Evolutionary conservation across 768 basidiomycete species (phyloP), one percentile per base, ranked within the genome.

Genomic region (Mycena rebaudengoi): DNA sequence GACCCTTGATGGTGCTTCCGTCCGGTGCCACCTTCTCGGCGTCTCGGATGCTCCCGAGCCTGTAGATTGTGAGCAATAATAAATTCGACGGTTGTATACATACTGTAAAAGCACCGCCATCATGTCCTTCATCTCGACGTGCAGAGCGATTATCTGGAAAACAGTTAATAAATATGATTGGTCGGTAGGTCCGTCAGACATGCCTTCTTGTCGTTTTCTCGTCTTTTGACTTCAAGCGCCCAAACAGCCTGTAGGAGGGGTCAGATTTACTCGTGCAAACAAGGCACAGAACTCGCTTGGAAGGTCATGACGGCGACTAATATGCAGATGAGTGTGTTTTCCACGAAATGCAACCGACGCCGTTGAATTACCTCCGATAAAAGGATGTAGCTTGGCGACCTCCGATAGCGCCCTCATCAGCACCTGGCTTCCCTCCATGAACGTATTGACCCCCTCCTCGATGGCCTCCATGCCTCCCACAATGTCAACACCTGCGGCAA

Each of bases 121-220:
- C 79, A 78, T 82, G 25, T 81, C 75, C 41, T 67, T 74, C 79
- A 81, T 81, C 61, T 76, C 74, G 7, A 75, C 66, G 35, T 77
- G 73, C 13, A 82, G 67, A 0, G 72, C 54, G 8, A 74, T 46
- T 26, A 62, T 56, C 35, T 35, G 21, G 13, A 51, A 12, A 16
- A 12, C 18, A 37, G 20, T 5, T 3, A 25, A 12, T 10, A 23
- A 35, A 3, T 23, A 5, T 10, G 1, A 51, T 11, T n/a, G n/a
- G n/a, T n/a, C n/a, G 20, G 32, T 13, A 37, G 3, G 3, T 14
- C 10, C 12, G 18, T 20, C 18, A 25, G 16, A n/a, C 25, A 62
- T n/a, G 79, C 70, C 54, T 75, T 77, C 65, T 74, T 77, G 55
- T 82, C 79, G 30, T 82, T 81, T n/a, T 78, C 79, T 4, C 76